Evolutionary conservation across 805 yeast species (phyloP), one percentile per base, ranked within the genome.

Genomic region (Nakazawaea ernobii): DNA sequence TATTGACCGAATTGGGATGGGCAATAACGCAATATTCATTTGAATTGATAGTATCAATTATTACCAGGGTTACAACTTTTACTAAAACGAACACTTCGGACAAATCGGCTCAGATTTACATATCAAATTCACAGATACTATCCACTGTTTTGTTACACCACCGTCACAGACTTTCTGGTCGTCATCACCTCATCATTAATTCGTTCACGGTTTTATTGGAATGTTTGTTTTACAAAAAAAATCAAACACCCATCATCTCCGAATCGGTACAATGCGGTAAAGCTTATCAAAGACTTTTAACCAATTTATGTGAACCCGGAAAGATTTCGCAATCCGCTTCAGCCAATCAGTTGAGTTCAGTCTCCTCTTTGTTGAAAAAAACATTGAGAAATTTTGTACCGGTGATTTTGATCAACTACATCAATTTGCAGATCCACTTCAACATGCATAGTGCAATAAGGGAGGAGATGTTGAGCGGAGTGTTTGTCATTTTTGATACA

Each of bases 271-370:
- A 57, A 8, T 68, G 80, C 26, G 84, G 82, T 0, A 56, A 65
- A 10, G 61, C 82, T 3, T 74, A 68, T 45, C 61, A 84, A 6
- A 74, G 96, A 54, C 65, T 86, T 15, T 59, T 89, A 40, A 67
- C 73, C 20, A 84, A 84, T 55, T 65, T 85, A 32, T 87, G 95
- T 67, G 95, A 87, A 55, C 95, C 96, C 2, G 69, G 75, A 8
- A 61, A 66, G 42, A 56, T 64, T 29, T 52, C 61, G 39, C 50
- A 60, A 32, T 46, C 57, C 11, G 46, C 55, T 30, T 55, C 57
- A 50, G 42, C 63, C 53, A 45, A 59, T 61, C 59, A 70, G 1
- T 61, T 86, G 46, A 81, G 72, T 20, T 77, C 92, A 0, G 71
- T 80, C 1, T 62, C 82, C 0, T 69, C 82, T 0, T 53, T 74